Base-by-base conservation (phyloP, 805 yeast genomes). In the Saturnispora diversa region DNA sequence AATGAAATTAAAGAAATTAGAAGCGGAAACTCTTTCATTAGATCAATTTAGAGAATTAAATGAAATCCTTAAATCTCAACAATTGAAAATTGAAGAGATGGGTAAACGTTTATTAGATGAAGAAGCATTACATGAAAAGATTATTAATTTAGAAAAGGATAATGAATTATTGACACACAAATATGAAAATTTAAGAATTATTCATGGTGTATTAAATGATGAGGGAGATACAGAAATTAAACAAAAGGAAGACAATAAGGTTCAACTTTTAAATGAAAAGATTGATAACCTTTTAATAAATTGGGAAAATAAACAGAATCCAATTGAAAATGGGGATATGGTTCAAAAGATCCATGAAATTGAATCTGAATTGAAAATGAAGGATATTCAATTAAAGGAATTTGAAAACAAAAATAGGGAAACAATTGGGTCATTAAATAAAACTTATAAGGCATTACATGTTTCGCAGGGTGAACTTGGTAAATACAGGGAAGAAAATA, bases 371-470 rank as follows among this genome's bases (percentile, higher is more conserved):
- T 31, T 51, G 15, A 69, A 64, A 22, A 53, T 62, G 11, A 30
- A 34, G 4, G 17, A 47, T 6, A 15, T 31, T 5, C 52, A 48
- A 38, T 44, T 48, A n/a, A 44, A 40, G 23, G 63, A 64, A 23
- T 60, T 72, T 38, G 90, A 85, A 58, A 72, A 65, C 6, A 80
- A 81, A 53, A 85, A 84, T 62, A 74, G 74, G 47, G 77, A 79
- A 51, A 82, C 92, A 1, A 60, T 84, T 40, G 77, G 75, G 46
- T 76, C 85, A 19, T 80, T 84, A 24, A 75, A 75, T 50, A 84
- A 79, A 55, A 78, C 90, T 11, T 79, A 81, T 42, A 74, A 72
- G 46, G 95, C 95, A 0, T 68, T 87, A 41, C 75, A 75, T 35
- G 54, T 79, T 48, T 80, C 90, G 7, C 86, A 86, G 51, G 74